Evolutionary conservation across 257 asterid genomes (phyloP), one percentile per base, ranked within the genome.

Genomic region (Catharanthus roseus): DNA sequence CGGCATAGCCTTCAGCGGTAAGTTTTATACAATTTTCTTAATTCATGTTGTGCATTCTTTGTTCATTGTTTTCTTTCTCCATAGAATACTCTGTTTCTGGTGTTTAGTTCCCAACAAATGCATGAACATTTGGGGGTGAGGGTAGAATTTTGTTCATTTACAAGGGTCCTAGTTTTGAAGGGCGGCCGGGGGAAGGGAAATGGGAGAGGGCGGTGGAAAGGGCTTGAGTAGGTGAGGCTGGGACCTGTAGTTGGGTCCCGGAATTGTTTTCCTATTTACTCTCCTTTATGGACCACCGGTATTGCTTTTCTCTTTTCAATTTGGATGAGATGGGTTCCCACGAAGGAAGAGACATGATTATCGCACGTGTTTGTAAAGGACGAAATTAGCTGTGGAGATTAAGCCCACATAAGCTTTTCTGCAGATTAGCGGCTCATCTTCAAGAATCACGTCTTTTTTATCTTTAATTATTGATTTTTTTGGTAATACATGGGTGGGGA

Each of bases 1-100:
- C 77, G 98, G 98, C 85, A 90, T 93, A 26, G 98, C 98, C 72
- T 90, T 93, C 79, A 90, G 98, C 82, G 98, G 98, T 93, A 70
- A 26, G 50, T 67, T 0, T 6, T n/a, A 38, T 38, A 38, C 42
- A 3, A 45, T 67, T 5, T 0, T 41, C 15, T 55, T 10, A 26
- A 55, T 53, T 6, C 19, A 8, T 56, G 12, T 56, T 1, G 19
- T 23, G 26, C 34, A 16, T 61, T 34, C 21, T 0, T 7, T 11
- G 23, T 21, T 7, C 33, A 6, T 62, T 21, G 21, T 36, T 6
- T 72, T 49, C 0, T 10, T 41, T 54, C 24, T 39, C 13, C 28
- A 4, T 36, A 2, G 47, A 10, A 12, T n/a, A 23, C n/a, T 23
- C 0, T 29, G 49, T n/a, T 47, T 47, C 39, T 34, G 67, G 28